Base-by-base conservation (phyloP, 805 yeast species). In the Saturnispora halmiae region DNA sequence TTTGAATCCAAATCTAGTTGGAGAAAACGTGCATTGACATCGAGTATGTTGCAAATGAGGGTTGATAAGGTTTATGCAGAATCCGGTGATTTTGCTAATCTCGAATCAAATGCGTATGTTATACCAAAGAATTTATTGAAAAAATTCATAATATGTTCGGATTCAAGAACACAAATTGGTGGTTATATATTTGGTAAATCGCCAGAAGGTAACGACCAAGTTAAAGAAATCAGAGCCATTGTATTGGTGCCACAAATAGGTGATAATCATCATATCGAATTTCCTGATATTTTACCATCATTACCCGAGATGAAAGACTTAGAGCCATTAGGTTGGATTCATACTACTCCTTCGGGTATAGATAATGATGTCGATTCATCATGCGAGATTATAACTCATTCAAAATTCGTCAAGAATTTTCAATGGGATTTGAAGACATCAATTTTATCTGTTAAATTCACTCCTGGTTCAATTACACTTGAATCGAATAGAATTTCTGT, bases 241-340 rank as follows among this genome's bases (percentile, higher is more conserved):
- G 94, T 75, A 0, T 54, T 90, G 54, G 82, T 84, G 5, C 97
- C 97, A 0, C 99, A 92, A 60, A 65, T 87, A 31, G 96, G 96
- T 2, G 78, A 73, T 45, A 64, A 71, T 22, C 77, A 73, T 45
- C 63, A 74, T 3, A 77, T 87, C 11, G 77, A 82, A 49, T 67
- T 86, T 42, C 77, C 90, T 4, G 50, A 53, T 0, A 44, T 52
- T 21, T 48, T 70, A 3, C 76, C 80, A 2, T 59, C 61, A 4
- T 51, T 62, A 7, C 61, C 63, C 16, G 64, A 63, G 34, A 51
- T 72, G 9, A 65, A 68, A n/a, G 82, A 74, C 2, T 58, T 85
- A 27, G 88, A 86, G 52, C 73, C 92, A 4, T 59, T 92, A 14
- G 98, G 98, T 1, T 84, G 96, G 95, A 72, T 92, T n/a, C 96